Percentiles rank a stretch among this genome's conserved stretches.
These are phyloP conservation scores for Synchytrium microbalum DNA, from an alignment of 371 early-diverging fungal species.

Conservation along the genomic window DNA sequence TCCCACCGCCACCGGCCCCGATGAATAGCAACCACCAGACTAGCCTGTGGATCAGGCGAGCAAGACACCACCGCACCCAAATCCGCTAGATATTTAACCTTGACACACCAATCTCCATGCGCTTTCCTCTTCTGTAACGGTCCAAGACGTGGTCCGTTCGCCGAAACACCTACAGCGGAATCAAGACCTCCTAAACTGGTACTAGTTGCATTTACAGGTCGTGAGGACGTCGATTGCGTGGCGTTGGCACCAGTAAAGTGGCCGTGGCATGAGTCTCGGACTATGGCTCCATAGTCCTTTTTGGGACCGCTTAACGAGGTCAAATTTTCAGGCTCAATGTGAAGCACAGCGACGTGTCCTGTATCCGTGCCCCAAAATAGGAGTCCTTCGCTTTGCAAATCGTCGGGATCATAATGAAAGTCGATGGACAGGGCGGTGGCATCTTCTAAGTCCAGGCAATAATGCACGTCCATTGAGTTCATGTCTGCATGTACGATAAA, in stretches of 20 bases:
- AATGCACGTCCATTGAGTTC: neutral
- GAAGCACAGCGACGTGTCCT: conserved; percentile 28
- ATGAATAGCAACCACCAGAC: conserved; percentile 33
- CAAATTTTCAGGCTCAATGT: neutral
- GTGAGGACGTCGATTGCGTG: conserved; percentile 22
- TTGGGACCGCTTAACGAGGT: conserved; percentile 22
- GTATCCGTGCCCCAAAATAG: conserved; percentile 39
- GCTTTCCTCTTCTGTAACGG: conserved; percentile 32
- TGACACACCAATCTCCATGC: conserved; percentile 40
- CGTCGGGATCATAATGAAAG: conserved; percentile 24
- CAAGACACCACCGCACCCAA: conserved; percentile 31
- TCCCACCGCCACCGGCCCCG: conserved; percentile 31
- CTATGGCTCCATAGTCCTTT: conserved; percentile 13
- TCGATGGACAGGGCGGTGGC: conserved; percentile 27
- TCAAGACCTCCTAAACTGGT: neutral
- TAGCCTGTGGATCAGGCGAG: conserved; percentile 34
- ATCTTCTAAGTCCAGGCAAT: conserved; percentile 32
- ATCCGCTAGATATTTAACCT: conserved; percentile 37
- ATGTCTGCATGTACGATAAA: neutral
- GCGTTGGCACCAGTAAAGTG: neutral
- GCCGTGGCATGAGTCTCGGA: conserved; percentile 9
- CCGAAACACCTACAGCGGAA: neutral
- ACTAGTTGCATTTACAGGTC: neutral
- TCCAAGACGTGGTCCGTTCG: conserved; percentile 14
- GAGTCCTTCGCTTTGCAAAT: conserved; percentile 27